phyloP scores from a whole-genome alignment of 2,329 filamentous ascomycete species.

The Amesomyces nigricolor region DNA sequence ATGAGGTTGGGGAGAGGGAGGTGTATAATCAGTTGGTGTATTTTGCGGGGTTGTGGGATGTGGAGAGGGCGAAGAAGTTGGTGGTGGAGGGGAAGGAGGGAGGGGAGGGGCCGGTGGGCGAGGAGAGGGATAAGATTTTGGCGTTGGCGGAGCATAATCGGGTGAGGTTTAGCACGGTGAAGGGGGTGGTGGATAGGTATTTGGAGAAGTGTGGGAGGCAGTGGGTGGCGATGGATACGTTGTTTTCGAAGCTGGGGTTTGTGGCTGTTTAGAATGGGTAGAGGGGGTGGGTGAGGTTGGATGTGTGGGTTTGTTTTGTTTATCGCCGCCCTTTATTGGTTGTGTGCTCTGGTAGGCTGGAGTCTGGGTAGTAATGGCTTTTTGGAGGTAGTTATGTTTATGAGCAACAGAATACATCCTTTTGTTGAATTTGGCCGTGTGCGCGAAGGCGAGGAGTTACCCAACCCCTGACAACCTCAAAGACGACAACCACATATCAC shows the following conservation, averaged over 20 bases:
- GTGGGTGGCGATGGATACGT: constrained; percentile 88
- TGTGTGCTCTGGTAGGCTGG: constrained; percentile 6
- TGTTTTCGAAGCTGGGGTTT: constrained; percentile 68
- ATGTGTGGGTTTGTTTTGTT: neutral
- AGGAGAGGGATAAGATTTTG: constrained; percentile 59
- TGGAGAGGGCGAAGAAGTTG: constrained; percentile 68
- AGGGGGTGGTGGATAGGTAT: constrained; percentile 73
- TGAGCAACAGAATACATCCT: neutral
- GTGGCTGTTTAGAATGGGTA: constrained; percentile 19
- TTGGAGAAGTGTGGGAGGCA: constrained; percentile 83
- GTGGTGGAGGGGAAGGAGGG: constrained; percentile 29
- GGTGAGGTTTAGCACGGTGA: constrained; percentile 68
- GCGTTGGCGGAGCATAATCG: constrained; percentile 79
- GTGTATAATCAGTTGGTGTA: constrained; percentile 95
- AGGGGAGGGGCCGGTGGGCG: constrained; percentile 23
- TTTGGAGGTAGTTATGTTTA: neutral
- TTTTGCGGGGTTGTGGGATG: constrained; percentile 78
- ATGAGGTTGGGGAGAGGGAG: constrained; percentile 80
- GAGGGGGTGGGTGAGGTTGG: neutral
- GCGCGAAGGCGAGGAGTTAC: too few species aligned
- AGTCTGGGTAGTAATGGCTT: neutral
- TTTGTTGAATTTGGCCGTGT: neutral
- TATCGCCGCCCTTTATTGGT: neutral
- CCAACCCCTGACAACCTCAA: too few species aligned
- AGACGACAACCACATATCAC: too few species aligned